Conservation (phyloP, 805 yeast species). For the Komagataella pseudopastoris region DNA sequence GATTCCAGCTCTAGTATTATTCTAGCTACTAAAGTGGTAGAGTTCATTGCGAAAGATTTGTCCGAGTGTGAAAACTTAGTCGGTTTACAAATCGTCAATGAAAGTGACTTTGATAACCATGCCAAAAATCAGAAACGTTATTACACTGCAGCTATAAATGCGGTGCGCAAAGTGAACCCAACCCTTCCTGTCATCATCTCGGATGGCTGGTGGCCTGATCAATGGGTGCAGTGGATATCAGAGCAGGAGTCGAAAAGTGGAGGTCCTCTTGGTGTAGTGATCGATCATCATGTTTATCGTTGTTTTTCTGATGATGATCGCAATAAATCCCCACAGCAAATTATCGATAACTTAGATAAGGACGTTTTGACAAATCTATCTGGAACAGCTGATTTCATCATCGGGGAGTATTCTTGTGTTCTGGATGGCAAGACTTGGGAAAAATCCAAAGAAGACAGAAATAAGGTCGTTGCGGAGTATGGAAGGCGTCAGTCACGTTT, state of each 20-base stretch:
- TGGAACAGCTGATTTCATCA: constrained; percentile 43
- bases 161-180: constrained; percentile 41
- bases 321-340: constrained; percentile 46
- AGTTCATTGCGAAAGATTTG: constrained; percentile 52
- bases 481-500: constrained; percentile 42
- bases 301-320: constrained; percentile 73
- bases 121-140: constrained; percentile 40
- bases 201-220: constrained; percentile 89
- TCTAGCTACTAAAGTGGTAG: constrained; percentile 34
- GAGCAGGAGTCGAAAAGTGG: constrained; percentile 23
- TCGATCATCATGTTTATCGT: constrained; percentile 80
- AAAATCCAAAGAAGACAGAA: constrained; percentile 29
- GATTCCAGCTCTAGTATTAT: constrained; percentile 22
- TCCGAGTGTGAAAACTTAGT: constrained; percentile 48
- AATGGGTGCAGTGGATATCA: constrained; percentile 56
- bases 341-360: constrained; percentile 39
- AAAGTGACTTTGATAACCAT: constrained; percentile 51
- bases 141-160: constrained; percentile 49
- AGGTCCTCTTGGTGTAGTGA: constrained; percentile 42
- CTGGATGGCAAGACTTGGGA: constrained; percentile 69
- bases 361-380: constrained; percentile 37
- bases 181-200: constrained; percentile 66
- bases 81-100: constrained; percentile 81
- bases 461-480: constrained; percentile 39
- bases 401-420: constrained; percentile 89